Conservation (phyloP, 306 rosid species). For the Dryas alaskensis region DNA sequence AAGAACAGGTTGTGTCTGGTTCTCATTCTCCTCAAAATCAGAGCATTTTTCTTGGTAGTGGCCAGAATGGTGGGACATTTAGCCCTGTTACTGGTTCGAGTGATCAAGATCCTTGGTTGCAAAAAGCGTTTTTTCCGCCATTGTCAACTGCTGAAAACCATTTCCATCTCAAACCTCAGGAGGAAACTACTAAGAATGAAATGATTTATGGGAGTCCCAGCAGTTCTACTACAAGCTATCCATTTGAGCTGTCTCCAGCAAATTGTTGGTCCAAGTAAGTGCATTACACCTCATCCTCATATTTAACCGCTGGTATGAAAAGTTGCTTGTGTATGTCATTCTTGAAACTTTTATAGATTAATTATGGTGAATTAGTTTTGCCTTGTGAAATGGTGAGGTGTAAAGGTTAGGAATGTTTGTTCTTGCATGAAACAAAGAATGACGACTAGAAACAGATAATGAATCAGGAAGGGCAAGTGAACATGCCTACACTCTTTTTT, state of each 20-base stretch:
- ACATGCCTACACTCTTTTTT: neutral
- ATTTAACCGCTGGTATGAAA: neutral
- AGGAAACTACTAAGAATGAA: constrained; percentile 57
- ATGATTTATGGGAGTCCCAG: constrained; percentile 65
- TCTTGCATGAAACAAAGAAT: neutral
- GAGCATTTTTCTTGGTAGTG: constrained; percentile 66
- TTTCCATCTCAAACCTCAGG: constrained; percentile 49
- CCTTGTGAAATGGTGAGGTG: constrained; percentile 2
- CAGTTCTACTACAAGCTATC: constrained; percentile 49
- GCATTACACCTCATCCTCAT: constrained; percentile 20
- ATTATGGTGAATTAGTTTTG: neutral
- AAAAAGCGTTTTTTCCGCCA: constrained; percentile 67
- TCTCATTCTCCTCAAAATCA: constrained; percentile 62
- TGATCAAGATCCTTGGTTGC: constrained; percentile 81
- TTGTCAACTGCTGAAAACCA: constrained; percentile 51
- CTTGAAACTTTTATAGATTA: constrained; percentile 7
- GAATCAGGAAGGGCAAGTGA: constrained; percentile 4
- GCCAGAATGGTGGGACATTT: constrained; percentile 63
- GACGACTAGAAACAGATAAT: neutral
- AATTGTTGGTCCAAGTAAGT: constrained; percentile 89
- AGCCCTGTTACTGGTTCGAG: constrained; percentile 56
- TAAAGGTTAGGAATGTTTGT: neutral
- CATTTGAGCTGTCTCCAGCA: constrained; percentile 58
- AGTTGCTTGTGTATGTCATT: constrained; percentile 22
- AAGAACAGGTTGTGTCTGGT: constrained; percentile 58